Conservation (phyloP, 306 rosid genomes). For the Lathyrus tuberosus region DNA sequence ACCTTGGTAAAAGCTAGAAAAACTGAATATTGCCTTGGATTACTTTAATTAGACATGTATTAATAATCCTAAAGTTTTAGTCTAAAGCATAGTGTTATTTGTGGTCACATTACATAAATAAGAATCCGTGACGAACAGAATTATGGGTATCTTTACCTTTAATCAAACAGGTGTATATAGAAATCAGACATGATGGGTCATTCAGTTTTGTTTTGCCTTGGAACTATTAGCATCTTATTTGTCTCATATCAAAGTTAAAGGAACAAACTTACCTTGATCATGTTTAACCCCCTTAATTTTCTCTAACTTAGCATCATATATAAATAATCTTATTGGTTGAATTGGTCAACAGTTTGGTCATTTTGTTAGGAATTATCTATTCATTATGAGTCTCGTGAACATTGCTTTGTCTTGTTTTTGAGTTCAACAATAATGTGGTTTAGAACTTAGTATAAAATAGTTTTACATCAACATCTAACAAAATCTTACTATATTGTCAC, state of each 20-base stretch:
- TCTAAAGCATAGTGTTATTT: constrained; percentile 31
- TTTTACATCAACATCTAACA: too few species aligned
- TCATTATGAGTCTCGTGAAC: too few species aligned
- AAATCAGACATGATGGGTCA: constrained; percentile 45
- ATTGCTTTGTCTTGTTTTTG: too few species aligned
- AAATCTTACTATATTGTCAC: too few species aligned
- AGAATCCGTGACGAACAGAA: constrained; percentile 48
- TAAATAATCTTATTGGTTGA: constrained; percentile 25
- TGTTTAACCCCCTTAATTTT: constrained; percentile 17
- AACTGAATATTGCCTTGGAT: constrained; percentile 27
- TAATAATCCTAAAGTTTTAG: constrained; percentile 32
- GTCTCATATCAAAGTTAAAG: constrained; percentile 39
- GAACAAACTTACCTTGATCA: constrained; percentile 12
- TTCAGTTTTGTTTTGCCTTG: constrained; percentile 36
- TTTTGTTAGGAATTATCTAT: constrained; percentile 38
- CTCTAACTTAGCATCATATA: constrained; percentile 21
- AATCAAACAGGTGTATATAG: constrained; percentile 30
- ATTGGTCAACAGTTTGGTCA: constrained; percentile 44
- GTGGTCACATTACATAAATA: constrained; percentile 21
- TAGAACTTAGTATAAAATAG: too few species aligned
- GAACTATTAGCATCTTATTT: constrained; percentile 34
- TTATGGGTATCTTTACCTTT: constrained; percentile 45
- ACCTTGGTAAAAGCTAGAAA: constrained; percentile 16
- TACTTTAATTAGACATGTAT: constrained; percentile 6
- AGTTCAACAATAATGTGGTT: too few species aligned